Percentiles rank a stretch among this genome's conserved stretches.
Evolutionary conservation across 768 basidiomycete genomes (phyloP).

Genomic region (Roridomyces roridus): DNA sequence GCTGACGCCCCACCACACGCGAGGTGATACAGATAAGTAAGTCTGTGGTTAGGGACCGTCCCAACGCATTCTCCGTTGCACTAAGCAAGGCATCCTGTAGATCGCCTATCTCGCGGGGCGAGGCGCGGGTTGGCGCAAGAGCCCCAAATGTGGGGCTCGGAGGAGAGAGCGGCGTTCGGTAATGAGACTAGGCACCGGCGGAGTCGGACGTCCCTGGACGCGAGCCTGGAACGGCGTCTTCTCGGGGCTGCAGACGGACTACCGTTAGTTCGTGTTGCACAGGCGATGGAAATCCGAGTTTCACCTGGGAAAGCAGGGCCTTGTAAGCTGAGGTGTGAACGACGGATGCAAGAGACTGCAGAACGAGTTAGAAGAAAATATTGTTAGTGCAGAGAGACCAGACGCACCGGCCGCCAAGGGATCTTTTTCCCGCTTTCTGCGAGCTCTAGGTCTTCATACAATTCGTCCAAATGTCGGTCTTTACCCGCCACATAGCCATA

Average conservation of each 20-base stretch:
- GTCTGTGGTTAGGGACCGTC: too few relatives aligned
- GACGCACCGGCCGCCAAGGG: neutral
- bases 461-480: constrained; percentile 1
- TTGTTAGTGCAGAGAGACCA: too few relatives aligned
- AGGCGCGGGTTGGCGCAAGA: too few relatives aligned
- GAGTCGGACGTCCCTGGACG: neutral
- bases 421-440: neutral
- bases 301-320: neutral
- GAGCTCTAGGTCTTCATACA: constrained; percentile 7
- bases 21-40: too few relatives aligned
- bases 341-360: neutral
- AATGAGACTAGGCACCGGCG: neutral
- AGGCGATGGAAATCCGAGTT: neutral
- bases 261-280: too few relatives aligned
- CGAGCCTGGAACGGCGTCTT: too few relatives aligned
- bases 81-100: too few relatives aligned
- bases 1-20: too few relatives aligned
- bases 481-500: constrained; percentile 4
- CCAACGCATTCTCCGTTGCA: too few relatives aligned
- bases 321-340: neutral
- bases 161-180: too few relatives aligned
- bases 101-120: too few relatives aligned
- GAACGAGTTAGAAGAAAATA: neutral
- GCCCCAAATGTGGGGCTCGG: too few relatives aligned
- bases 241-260: neutral